phyloP scores from a whole-genome alignment of 1,284 basidiomycete genomes.

The Inonotus hispidus region DNA sequence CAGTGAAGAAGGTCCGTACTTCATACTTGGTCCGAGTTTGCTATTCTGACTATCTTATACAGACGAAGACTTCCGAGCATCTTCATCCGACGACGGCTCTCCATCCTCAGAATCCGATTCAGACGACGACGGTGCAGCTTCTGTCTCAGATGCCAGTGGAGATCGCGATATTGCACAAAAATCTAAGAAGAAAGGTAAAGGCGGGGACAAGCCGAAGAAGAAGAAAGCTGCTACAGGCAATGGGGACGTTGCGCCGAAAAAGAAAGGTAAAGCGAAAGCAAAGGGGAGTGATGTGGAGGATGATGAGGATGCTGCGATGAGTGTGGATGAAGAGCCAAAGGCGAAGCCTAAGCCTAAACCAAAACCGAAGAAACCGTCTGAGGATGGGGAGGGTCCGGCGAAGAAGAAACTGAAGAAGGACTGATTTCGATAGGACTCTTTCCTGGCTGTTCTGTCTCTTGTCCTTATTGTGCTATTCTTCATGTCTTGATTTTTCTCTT shows the following conservation, averaged over 20 bases:
- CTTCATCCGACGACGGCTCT: conserved; percentile 79
- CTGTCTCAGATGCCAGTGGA: conserved; percentile 77
- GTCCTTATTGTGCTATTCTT: background rate
- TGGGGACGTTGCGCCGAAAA: conserved; percentile 17
- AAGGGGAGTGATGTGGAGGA: conserved; percentile 28
- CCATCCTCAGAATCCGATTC: conserved; percentile 67
- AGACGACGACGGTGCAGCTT: conserved; percentile 65
- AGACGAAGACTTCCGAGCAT: conserved; percentile 88
- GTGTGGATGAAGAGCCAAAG: conserved; percentile 32
- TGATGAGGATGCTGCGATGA: conserved; percentile 33
- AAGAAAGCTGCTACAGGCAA: conserved; percentile 27
- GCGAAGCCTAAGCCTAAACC: conserved; percentile 40
- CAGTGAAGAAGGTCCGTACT: conserved; percentile 73
- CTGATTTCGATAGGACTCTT: background rate
- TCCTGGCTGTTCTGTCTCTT: background rate
- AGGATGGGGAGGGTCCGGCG: conserved; percentile 49
- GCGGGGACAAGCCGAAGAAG: conserved; percentile 34
- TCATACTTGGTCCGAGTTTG: background rate
- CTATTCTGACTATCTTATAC: conserved; percentile 6
- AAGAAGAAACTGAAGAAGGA: conserved; percentile 65
- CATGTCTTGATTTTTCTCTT: background rate
- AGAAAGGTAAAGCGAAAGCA: background rate
- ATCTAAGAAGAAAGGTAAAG: conserved; percentile 33
- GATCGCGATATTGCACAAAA: conserved; percentile 55
- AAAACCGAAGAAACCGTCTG: conserved; percentile 41